Percentiles rank a stretch among this genome's conserved stretches.
phyloP scores from a whole-genome alignment of 495 filamentous ascomycete species.

The Evansstolkia leycettana region DNA sequence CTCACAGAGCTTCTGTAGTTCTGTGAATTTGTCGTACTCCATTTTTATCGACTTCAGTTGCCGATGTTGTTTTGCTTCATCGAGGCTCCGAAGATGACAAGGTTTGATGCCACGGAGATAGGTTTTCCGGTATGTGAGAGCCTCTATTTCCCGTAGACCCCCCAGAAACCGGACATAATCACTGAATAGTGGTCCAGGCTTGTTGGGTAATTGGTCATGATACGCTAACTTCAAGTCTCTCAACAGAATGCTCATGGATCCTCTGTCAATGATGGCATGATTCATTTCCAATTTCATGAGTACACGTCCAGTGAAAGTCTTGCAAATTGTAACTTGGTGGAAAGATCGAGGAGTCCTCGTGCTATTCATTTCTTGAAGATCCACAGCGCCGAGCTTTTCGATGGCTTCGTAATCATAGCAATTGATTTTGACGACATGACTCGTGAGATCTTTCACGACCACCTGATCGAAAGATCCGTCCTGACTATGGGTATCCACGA shows the following conservation, averaged over 20 bases:
- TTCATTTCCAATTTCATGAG: slow-evolving; percentile 45
- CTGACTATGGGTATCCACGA: slow-evolving; percentile 39
- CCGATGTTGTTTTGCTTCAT: slow-evolving; percentile 1
- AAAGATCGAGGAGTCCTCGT: slow-evolving; percentile 24
- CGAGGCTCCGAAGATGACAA: slow-evolving; percentile 32
- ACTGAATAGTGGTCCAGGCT: slow-evolving; percentile 38
- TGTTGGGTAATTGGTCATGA: slow-evolving; percentile 21
- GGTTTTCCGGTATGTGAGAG: slow-evolving; percentile 35
- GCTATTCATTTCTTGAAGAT: slow-evolving; percentile 20
- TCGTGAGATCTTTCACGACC: slow-evolving; percentile 29
- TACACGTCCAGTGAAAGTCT: slow-evolving; percentile 23
- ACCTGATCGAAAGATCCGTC: slow-evolving; percentile 43
- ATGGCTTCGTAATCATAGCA: slow-evolving; percentile 26
- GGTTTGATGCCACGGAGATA: slow-evolving; percentile 26
- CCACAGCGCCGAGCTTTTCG: slow-evolving; percentile 23
- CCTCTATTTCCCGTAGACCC: slow-evolving; percentile 19
- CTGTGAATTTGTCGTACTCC: slow-evolving; percentile 25
- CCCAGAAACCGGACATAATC: slow-evolving; percentile 42
- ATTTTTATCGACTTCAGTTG: slow-evolving; percentile 15
- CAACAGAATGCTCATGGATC: slow-evolving; percentile 26
- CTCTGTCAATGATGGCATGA: slow-evolving; percentile 39
- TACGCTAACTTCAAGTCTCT: slow-evolving; percentile 34
- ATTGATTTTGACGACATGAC: slow-evolving; percentile 23
- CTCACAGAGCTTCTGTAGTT: slow-evolving; percentile 34
- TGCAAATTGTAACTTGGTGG: slow-evolving; percentile 38